These are phyloP conservation scores for Diaporthe caulivora DNA, from an alignment of 2,329 filamentous ascomycete genomes.

Conservation along the genomic window DNA sequence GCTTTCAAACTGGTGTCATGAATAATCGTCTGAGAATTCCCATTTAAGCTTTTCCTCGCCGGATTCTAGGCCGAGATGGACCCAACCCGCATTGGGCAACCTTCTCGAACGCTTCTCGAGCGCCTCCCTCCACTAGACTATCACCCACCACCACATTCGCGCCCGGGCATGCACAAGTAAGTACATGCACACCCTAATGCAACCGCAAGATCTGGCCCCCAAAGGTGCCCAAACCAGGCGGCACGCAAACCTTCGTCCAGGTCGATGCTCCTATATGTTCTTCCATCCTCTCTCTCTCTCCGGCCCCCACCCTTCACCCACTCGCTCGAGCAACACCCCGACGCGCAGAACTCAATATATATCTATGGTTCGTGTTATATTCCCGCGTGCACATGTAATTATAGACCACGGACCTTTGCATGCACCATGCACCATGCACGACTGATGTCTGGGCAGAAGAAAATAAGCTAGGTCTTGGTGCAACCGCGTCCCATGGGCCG, in stretches of 20 bases:
- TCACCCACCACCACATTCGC: background rate
- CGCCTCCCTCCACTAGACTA: background rate
- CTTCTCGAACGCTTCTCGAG: constrained; percentile 17
- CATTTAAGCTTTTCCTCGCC: constrained; percentile 12
- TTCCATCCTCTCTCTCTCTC: background rate
- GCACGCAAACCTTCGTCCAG: background rate
- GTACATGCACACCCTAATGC: background rate
- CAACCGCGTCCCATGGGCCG: constrained; percentile 17
- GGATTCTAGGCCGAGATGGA: constrained; percentile 10
- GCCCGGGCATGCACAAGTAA: background rate
- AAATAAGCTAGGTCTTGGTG: background rate
- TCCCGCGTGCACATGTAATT: background rate
- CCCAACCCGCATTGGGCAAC: background rate
- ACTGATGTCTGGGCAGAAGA: constrained; percentile 11
- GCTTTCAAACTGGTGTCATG: constrained; percentile 30
- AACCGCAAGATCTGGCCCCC: constrained; percentile 7
- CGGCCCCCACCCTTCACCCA: background rate
- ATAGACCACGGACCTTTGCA: constrained; percentile 1
- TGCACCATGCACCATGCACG: constrained; percentile 7
- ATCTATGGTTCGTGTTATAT: background rate
- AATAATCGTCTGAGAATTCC: constrained; percentile 22
- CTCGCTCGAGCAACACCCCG: constrained; percentile 12
- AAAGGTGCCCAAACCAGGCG: background rate
- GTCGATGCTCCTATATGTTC: background rate
- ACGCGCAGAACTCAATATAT: constrained; percentile 21